Conservation (phyloP, 305 asterid species). For the Plantago coronopus region DNA sequence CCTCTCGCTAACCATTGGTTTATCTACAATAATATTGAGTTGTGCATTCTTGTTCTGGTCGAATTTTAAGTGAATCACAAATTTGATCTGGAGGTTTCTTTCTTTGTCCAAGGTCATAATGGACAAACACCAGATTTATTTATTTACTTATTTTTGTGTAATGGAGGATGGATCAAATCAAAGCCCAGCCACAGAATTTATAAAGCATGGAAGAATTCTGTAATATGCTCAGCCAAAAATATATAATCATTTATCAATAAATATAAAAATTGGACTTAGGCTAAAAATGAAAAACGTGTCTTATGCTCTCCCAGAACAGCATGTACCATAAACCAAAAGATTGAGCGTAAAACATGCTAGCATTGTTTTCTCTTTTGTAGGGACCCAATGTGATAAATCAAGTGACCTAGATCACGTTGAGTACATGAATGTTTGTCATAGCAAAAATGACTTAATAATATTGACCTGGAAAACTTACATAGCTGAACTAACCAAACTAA, state of each 20-base stretch:
- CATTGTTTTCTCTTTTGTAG: neutral
- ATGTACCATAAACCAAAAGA: too few relatives aligned
- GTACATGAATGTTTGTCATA: slow-evolving; percentile 2
- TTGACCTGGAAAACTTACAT: neutral
- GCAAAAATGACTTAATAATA: neutral
- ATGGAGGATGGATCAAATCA: neutral
- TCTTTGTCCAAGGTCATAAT: neutral
- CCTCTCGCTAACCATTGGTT: neutral
- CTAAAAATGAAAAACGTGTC: neutral
- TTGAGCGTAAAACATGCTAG: neutral
- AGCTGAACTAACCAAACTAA: slow-evolving; percentile 2
- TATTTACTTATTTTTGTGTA: neutral
- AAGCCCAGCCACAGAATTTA: neutral
- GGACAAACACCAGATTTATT: neutral
- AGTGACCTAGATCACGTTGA: neutral
- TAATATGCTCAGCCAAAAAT: neutral
- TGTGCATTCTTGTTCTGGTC: neutral
- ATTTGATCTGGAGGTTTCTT: neutral
- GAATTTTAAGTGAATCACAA: too few relatives aligned
- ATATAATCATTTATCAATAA: too few relatives aligned
- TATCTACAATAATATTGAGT: slow-evolving; percentile 1
- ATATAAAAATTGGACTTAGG: neutral
- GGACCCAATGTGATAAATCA: neutral
- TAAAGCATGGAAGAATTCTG: neutral
- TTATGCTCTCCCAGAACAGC: neutral